Percentiles rank a stretch among this genome's conserved stretches.
Conservation (phyloP, 2,329 filamentous ascomycete genomes). For the Gliomastix tumulicola region DNA sequence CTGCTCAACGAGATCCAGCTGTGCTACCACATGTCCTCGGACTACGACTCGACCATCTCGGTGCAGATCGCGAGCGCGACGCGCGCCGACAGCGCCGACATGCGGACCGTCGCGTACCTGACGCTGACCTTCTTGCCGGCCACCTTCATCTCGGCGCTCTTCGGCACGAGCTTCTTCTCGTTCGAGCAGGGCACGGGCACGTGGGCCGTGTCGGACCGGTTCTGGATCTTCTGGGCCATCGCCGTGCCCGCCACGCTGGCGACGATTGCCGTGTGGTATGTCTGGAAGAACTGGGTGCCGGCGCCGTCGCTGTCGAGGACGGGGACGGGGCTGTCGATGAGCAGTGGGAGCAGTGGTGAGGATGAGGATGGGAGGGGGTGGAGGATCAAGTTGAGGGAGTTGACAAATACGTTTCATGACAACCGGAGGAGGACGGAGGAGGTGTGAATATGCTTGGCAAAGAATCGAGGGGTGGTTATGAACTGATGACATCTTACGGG, state of each 20-base stretch:
- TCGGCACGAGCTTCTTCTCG: slow-evolving; percentile 37
- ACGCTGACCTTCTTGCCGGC: slow-evolving; percentile 42
- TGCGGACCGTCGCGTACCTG: slow-evolving; percentile 42
- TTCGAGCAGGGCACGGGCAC: slow-evolving; percentile 11
- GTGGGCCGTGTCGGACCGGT: slow-evolving; percentile 20
- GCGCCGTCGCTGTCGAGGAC: too few species aligned
- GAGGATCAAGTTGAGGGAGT: too few species aligned
- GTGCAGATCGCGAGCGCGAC: slow-evolving; percentile 30
- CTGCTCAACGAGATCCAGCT: slow-evolving; percentile 51
- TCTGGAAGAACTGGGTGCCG: too few species aligned
- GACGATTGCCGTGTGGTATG: too few species aligned
- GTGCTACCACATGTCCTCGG: slow-evolving; percentile 33
- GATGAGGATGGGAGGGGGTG: too few species aligned
- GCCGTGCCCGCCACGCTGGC: slow-evolving; percentile 17
- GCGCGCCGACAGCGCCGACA: slow-evolving; percentile 38
- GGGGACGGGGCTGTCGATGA: too few species aligned
- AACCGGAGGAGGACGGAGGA: too few species aligned
- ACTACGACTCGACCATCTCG: slow-evolving; percentile 28
- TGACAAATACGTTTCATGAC: too few species aligned
- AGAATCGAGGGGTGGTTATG: neutral
- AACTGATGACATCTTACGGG: neutral
- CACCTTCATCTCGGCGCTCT: slow-evolving; percentile 41
- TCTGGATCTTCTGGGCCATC: slow-evolving; percentile 28
- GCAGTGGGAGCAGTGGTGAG: too few species aligned
- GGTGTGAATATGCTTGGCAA: too few species aligned